Percentiles rank a stretch among this genome's conserved stretches.
phyloP scores from a whole-genome alignment of 2,329 filamentous ascomycete species.

The Exophiala mesophila region DNA sequence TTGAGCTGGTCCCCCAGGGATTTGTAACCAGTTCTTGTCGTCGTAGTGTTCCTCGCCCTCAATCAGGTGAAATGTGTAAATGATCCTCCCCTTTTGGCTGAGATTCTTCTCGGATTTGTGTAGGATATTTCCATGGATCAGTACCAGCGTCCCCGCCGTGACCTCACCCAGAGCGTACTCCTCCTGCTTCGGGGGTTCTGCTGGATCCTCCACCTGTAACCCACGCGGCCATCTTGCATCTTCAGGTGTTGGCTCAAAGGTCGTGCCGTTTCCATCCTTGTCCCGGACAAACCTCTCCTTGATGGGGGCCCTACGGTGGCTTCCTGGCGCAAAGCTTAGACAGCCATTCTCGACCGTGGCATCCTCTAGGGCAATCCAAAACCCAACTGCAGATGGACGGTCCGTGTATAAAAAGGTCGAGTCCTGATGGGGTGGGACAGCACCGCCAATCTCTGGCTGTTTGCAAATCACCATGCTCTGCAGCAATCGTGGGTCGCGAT shows the following conservation, averaged over 20 bases:
- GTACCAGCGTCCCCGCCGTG: conserved; percentile 80
- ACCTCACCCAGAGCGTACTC: conserved; percentile 79
- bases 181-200: conserved; percentile 35
- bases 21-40: conserved; percentile 87
- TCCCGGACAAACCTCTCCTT: conserved; percentile 69
- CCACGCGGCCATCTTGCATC: conserved; percentile 60
- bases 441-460: conserved; percentile 90
- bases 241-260: conserved; percentile 56
- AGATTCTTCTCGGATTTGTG: conserved; percentile 95
- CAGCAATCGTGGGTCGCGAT: conserved; percentile 68
- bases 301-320: conserved; percentile 69
- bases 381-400: conserved; percentile 83
- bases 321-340: conserved; percentile 77
- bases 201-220: conserved; percentile 40
- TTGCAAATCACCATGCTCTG: conserved; percentile 99
- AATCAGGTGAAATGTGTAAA: conserved; percentile 97
- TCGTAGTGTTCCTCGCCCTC: conserved; percentile 80
- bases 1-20: conserved; percentile 66
- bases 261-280: conserved; percentile 51
- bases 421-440: conserved; percentile 88
- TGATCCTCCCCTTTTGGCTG: conserved; percentile 80
- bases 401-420: conserved; percentile 88
- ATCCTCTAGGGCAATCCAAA: conserved; percentile 97
- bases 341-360: conserved; percentile 82
- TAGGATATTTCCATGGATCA: conserved; percentile 92